A percentile compares a stretch with the other conserved stretches of the same genome.
Conservation (phyloP, 2,329 filamentous ascomycete genomes). For the Trichoderma brevicompactum region DNA sequence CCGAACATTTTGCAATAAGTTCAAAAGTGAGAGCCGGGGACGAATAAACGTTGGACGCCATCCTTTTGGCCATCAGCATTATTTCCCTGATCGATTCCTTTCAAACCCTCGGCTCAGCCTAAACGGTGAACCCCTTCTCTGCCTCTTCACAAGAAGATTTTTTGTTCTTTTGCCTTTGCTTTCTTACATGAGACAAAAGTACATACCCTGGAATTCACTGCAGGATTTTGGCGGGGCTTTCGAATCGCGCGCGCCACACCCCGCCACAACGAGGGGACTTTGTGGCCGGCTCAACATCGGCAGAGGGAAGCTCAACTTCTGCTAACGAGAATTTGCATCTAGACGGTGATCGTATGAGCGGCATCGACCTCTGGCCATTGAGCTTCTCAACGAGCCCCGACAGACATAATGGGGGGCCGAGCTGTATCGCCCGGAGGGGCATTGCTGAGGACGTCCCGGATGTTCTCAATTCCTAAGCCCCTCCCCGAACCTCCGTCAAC, state of each 20-base stretch:
- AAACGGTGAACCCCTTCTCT: neutral
- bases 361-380: conserved; percentile 36
- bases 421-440: conserved; percentile 64
- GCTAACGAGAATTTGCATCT: conserved; percentile 41
- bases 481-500: conserved; percentile 66
- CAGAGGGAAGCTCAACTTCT: conserved; percentile 38
- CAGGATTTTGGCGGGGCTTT: conserved; percentile 28
- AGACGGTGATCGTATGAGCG: conserved; percentile 16
- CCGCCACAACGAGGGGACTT: conserved; percentile 21
- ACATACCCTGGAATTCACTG: conserved; percentile 14
- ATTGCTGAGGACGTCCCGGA: conserved; percentile 81
- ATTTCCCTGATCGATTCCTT: conserved; percentile 14
- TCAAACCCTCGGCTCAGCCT: neutral
- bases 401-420: conserved; percentile 41
- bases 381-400: conserved; percentile 38
- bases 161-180: neutral
- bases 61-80: conserved; percentile 46
- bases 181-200: conserved; percentile 9
- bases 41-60: conserved; percentile 57
- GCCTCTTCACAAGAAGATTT: conserved; percentile 14
- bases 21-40: conserved; percentile 77
- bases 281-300: conserved; percentile 29
- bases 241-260: conserved; percentile 11
- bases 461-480: conserved; percentile 84
- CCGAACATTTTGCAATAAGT: conserved; percentile 59